Evolutionary conservation across 2,329 filamentous ascomycete genomes (phyloP), one percentile per base, ranked within the genome.

Genomic region (Shiraia bambusicola): DNA sequence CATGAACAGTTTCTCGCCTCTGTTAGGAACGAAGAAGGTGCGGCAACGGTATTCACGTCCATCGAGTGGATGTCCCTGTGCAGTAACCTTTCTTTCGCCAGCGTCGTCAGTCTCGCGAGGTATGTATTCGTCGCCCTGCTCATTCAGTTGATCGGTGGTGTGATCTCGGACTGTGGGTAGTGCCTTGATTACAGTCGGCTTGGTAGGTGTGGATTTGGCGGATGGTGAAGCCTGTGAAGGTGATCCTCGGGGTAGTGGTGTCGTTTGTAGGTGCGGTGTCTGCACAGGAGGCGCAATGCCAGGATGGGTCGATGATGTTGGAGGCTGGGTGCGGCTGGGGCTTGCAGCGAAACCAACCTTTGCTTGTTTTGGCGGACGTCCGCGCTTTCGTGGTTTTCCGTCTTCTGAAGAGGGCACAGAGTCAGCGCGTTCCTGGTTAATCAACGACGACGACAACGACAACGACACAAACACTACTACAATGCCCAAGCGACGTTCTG

Each of bases 1-100:
- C 93, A 98, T 98, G 72, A 97, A 98, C 5, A 97, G 80, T 71
- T 96, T 96, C 54, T 94, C 86, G 19, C 88, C 90, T 56, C 93
- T 80, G 60, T 94, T 85, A 13, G 92, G 90, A 3, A 98, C 91
- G 52, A 88, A 82, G 67, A 98, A 98, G 1, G 92, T 97, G 50
- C 91, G 81, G 70, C 92, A 96, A 66, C 87, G 84, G 73, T 96
- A 98, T 63, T 92, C 86, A 57, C 93, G 87, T 15, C 81, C 82
- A 47, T 90, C 91, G 19, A 87, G 78, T 15, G 91, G 82, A 61
- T 91, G 84, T 28, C 93, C 93, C 58, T 90, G 88, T 15, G 78
- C 69, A 67, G 88, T 83, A 17, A 96, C 91, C 76, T 98, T 98
- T 69, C 88, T 90, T 74, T 98, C 93, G 40, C 93, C 93, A 30